Conservation (phyloP, 106 monocot species). For the Dendrobium chrysotoxum region DNA sequence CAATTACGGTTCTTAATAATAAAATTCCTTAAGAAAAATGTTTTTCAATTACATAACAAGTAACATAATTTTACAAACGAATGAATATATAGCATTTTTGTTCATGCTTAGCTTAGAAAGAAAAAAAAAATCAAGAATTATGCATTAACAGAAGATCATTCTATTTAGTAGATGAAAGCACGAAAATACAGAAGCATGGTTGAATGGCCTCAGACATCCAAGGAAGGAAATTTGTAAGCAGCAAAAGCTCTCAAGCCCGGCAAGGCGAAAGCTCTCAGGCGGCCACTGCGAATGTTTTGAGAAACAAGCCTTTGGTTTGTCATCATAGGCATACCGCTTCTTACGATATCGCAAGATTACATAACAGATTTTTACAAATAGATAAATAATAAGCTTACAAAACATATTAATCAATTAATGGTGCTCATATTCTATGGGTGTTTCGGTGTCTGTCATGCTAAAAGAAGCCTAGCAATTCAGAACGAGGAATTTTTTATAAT, state of each 20-base stretch:
- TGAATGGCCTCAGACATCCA: slow-evolving; percentile 5
- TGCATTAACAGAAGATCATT: too few relatives aligned
- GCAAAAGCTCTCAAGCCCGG: slow-evolving; percentile 38
- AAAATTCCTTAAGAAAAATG: neutral
- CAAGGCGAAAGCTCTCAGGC: slow-evolving; percentile 39
- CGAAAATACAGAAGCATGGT: too few relatives aligned
- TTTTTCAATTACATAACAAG: neutral
- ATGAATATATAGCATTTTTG: too few relatives aligned
- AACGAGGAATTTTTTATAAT: too few relatives aligned
- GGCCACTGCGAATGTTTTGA: slow-evolving; percentile 39
- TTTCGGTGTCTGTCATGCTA: too few relatives aligned
- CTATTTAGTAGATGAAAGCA: too few relatives aligned
- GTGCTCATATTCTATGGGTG: too few relatives aligned
- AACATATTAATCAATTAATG: too few relatives aligned
- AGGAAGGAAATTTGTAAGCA: slow-evolving; percentile 6
- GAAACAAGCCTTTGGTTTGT: slow-evolving; percentile 19
- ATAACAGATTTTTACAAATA: neutral
- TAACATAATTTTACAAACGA: neutral
- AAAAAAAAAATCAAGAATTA: too few relatives aligned
- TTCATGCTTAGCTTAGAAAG: too few relatives aligned
- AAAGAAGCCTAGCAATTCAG: too few relatives aligned
- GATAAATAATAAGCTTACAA: too few relatives aligned
- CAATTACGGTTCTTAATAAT: neutral
- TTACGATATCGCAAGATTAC: neutral
- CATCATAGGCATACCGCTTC: slow-evolving; percentile 8